phyloP scores from a whole-genome alignment of 2,329 filamentous ascomycete genomes.

The Lachnellula occidentalis region DNA sequence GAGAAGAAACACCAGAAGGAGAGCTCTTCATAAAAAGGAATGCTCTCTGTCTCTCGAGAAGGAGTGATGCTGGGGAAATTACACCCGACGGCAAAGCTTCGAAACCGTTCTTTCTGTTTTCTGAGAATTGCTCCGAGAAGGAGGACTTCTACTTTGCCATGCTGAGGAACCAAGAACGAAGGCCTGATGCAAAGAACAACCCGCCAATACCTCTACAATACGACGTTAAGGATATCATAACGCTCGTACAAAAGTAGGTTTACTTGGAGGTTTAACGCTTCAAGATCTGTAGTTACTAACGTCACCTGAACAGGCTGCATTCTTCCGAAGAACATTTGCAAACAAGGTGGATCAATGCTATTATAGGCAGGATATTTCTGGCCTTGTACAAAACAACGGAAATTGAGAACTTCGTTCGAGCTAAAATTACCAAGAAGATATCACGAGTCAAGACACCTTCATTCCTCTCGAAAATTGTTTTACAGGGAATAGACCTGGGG shows the following conservation, averaged over 20 bases:
- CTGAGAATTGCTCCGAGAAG: conserved; percentile 91
- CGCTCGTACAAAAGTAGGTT: conserved; percentile 61
- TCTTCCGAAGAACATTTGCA: conserved; percentile 87
- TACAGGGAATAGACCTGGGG: conserved; percentile 80
- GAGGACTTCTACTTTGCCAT: conserved; percentile 98
- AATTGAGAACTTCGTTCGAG: conserved; percentile 70
- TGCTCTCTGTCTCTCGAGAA: conserved; percentile 74
- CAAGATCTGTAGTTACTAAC: neutral
- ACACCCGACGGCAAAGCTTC: conserved; percentile 53
- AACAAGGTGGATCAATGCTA: conserved; percentile 87
- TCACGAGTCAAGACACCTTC: conserved; percentile 85
- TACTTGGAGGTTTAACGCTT: neutral
- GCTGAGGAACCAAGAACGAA: conserved; percentile 74
- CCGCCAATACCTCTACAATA: conserved; percentile 70
- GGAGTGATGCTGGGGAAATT: conserved; percentile 47
- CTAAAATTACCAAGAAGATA: conserved; percentile 94
- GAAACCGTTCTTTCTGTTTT: conserved; percentile 90
- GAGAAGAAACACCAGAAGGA: conserved; percentile 73
- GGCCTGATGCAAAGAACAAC: conserved; percentile 47
- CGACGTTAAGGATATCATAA: conserved; percentile 80
- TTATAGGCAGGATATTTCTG: conserved; percentile 83
- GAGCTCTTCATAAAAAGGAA: conserved; percentile 96
- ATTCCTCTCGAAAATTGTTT: conserved; percentile 79
- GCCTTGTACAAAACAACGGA: conserved; percentile 80
- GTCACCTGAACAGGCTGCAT: conserved; percentile 59